Evolutionary conservation across 176 grass and related monocot genomes (phyloP).

Genomic region (sorghum (Sorghum bicolor)): DNA sequence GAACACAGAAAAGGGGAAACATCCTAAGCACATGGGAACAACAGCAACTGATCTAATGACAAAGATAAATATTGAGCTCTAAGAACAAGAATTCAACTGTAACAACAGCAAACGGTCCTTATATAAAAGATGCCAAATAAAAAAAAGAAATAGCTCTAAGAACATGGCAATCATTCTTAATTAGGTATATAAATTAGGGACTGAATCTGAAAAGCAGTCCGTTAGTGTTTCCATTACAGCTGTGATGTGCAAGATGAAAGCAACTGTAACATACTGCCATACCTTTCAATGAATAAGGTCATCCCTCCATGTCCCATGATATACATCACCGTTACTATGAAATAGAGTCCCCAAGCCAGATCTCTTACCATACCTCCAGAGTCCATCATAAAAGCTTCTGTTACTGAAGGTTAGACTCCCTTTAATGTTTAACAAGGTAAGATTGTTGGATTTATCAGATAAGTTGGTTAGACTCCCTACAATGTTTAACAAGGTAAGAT

Average conservation of each 20-base stretch:
- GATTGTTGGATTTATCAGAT: too few species aligned
- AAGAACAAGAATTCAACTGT: too few species aligned
- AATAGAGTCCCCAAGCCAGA: slow-evolving; percentile 80
- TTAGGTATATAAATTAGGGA: neutral
- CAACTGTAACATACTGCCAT: slow-evolving; percentile 9
- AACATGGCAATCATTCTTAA: neutral
- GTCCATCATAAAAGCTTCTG: slow-evolving; percentile 90
- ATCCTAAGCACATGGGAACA: too few species aligned
- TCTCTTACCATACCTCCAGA: slow-evolving; percentile 94
- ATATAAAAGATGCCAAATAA: neutral
- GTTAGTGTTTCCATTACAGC: neutral
- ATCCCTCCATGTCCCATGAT: slow-evolving; percentile 95
- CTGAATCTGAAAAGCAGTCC: neutral
- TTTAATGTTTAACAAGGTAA: too few species aligned
- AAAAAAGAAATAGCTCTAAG: neutral
- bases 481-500: slow-evolving; percentile 15
- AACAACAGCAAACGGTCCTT: neutral
- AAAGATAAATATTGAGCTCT: too few species aligned
- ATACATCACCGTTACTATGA: slow-evolving; percentile 89
- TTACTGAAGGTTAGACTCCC: slow-evolving; percentile 60
- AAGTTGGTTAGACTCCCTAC: too few species aligned
- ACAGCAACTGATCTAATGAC: too few species aligned
- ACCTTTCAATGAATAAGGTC: slow-evolving; percentile 98
- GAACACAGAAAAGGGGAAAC: too few species aligned
- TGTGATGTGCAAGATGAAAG: neutral